A percentile compares a stretch with the other conserved stretches of the same genome.
Evolutionary conservation across 2,329 filamentous ascomycete genomes (phyloP).

Genomic region (Gaeumannomyces sp.): DNA sequence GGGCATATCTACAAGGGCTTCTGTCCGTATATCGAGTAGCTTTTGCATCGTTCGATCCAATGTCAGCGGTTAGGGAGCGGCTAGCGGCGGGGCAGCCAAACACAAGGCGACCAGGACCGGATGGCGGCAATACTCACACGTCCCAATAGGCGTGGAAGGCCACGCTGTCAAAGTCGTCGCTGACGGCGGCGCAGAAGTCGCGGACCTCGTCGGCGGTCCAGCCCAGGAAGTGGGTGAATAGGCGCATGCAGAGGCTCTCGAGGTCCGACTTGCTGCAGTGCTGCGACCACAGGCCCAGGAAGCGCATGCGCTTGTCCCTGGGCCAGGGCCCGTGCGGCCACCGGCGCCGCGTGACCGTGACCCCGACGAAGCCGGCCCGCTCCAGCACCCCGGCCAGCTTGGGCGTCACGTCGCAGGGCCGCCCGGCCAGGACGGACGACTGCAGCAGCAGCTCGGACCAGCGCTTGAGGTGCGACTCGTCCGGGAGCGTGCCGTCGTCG

Average conservation of each 20-base stretch:
- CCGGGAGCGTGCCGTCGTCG: slow-evolving; percentile 26
- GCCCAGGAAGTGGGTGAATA: slow-evolving; percentile 25
- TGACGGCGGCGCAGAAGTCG: slow-evolving; percentile 24
- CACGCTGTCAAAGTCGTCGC: slow-evolving; percentile 23
- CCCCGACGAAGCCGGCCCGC: slow-evolving; percentile 7
- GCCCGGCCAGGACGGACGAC: slow-evolving; percentile 13
- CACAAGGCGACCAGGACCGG: background rate
- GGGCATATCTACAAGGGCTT: slow-evolving; percentile 1
- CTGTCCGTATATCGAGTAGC: slow-evolving; percentile 6
- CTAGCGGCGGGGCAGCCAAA: background rate
- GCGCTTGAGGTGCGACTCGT: slow-evolving; percentile 19
- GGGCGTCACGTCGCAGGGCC: slow-evolving; percentile 13
- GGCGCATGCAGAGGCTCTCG: background rate
- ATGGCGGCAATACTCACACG: background rate
- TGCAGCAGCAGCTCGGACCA: slow-evolving; percentile 16
- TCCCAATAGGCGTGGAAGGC: slow-evolving; percentile 25
- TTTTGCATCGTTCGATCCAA: background rate
- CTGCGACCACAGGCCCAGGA: background rate
- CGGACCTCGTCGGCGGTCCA: slow-evolving; percentile 26
- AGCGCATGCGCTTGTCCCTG: background rate
- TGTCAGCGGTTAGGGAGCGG: background rate
- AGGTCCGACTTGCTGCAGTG: slow-evolving; percentile 1
- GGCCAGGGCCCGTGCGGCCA: slow-evolving; percentile 9
- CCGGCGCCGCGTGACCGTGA: background rate
- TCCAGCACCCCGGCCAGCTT: slow-evolving; percentile 19